phyloP scores from a whole-genome alignment of 352 stramenopile genomes.

The Globisporangium cylindrosporum region DNA sequence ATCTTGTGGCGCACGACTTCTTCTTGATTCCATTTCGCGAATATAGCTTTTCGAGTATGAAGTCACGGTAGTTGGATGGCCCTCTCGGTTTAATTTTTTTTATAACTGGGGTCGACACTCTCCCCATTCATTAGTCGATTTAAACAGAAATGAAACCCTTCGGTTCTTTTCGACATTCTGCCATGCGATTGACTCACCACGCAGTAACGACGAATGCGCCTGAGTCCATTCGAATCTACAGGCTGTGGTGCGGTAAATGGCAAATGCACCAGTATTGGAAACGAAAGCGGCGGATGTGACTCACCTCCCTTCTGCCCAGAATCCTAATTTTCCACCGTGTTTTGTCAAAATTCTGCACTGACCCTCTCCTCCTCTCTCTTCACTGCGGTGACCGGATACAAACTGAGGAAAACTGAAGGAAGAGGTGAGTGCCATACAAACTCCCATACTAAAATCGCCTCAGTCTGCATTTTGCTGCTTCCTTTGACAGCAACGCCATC shows the following conservation, averaged over 20 bases:
- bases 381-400: not conserved
- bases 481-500: not conserved
- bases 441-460: not conserved
- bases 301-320: not conserved
- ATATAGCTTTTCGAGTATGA: not conserved
- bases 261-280: not conserved
- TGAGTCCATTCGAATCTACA: not conserved
- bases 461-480: not conserved
- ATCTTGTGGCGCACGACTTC: not conserved
- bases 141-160: too few species aligned
- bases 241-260: not conserved
- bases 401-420: not conserved
- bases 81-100: not conserved
- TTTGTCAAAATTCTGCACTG: not conserved
- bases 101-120: not conserved
- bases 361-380: not conserved
- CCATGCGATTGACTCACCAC: not conserved
- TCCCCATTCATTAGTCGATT: not conserved
- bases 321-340: not conserved
- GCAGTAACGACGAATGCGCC: not conserved
- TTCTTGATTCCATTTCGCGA: not conserved
- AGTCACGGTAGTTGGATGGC: not conserved
- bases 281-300: not conserved
- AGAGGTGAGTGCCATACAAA: not conserved
- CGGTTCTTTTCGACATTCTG: not conserved